phyloP scores from a whole-genome alignment of 2,329 filamentous ascomycete species.

The Trichoderma sp. region DNA sequence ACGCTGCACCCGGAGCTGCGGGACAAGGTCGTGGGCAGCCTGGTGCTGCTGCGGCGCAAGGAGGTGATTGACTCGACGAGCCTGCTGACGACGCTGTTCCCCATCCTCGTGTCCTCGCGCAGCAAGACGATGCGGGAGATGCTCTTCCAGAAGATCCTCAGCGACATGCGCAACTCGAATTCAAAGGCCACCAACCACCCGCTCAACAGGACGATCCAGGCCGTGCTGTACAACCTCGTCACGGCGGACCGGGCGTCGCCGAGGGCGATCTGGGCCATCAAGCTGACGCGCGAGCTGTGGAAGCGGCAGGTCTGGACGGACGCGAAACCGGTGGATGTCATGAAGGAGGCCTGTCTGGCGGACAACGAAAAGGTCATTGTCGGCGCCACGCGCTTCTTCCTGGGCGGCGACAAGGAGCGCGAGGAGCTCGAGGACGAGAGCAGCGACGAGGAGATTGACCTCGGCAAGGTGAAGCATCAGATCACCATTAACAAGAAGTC shows the following conservation, averaged over 20 bases:
- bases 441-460: constrained; percentile 77
- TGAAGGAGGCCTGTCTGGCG: constrained; percentile 88
- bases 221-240: constrained; percentile 87
- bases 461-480: constrained; percentile 81
- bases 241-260: constrained; percentile 81
- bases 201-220: constrained; percentile 90
- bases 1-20: constrained; percentile 80
- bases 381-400: constrained; percentile 88
- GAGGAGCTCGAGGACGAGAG: constrained; percentile 90
- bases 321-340: constrained; percentile 91
- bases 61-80: constrained; percentile 84
- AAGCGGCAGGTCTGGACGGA: constrained; percentile 96
- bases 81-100: constrained; percentile 89
- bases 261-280: constrained; percentile 93
- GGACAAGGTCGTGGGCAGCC: constrained; percentile 90
- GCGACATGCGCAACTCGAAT: constrained; percentile 86
- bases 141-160: constrained; percentile 86
- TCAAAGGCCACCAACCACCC: constrained; percentile 86
- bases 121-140: constrained; percentile 86
- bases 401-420: constrained; percentile 92
- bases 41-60: constrained; percentile 86
- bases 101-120: constrained; percentile 85
- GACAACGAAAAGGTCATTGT: constrained; percentile 92
- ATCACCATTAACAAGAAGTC: constrained; percentile 94
- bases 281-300: constrained; percentile 94